Conservation (phyloP, 2,329 filamentous ascomycete species). For the Orbilia quercus region DNA sequence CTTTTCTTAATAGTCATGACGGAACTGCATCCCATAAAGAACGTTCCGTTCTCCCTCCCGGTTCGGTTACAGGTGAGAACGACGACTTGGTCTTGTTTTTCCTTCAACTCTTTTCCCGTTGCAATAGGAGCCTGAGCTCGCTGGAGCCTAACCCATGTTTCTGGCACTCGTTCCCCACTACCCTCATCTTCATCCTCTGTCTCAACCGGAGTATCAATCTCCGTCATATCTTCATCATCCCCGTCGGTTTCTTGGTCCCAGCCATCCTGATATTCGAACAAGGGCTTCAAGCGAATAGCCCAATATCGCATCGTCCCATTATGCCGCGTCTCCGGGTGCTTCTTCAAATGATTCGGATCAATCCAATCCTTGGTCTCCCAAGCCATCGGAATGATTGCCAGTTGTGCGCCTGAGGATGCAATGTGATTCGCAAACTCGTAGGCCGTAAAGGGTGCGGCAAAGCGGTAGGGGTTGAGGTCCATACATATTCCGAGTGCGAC, state of each 20-base stretch:
- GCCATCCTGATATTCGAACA: constrained; percentile 67
- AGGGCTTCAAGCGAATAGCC: constrained; percentile 76
- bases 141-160: constrained; percentile 20
- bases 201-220: constrained; percentile 3
- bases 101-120: background rate
- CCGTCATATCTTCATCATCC: background rate
- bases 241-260: constrained; percentile 7
- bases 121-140: background rate
- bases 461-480: constrained; percentile 70
- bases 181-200: constrained; percentile 30
- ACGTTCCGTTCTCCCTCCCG: constrained; percentile 73
- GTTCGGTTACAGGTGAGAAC: constrained; percentile 78
- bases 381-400: constrained; percentile 80
- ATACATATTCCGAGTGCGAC: constrained; percentile 63
- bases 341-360: constrained; percentile 61
- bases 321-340: constrained; percentile 10
- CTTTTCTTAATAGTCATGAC: constrained; percentile 75
- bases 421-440: constrained; percentile 71
- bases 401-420: constrained; percentile 68
- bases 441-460: constrained; percentile 66
- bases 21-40: constrained; percentile 79
- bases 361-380: constrained; percentile 73
- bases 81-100: constrained; percentile 72
- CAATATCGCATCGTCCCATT: constrained; percentile 78
- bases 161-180: constrained; percentile 10